A percentile compares a stretch with the other conserved stretches of the same genome.
These are phyloP conservation scores for Acanthamoeba rhysodes DNA, from an alignment of 208 protist genomes.

Conservation along the genomic window DNA sequence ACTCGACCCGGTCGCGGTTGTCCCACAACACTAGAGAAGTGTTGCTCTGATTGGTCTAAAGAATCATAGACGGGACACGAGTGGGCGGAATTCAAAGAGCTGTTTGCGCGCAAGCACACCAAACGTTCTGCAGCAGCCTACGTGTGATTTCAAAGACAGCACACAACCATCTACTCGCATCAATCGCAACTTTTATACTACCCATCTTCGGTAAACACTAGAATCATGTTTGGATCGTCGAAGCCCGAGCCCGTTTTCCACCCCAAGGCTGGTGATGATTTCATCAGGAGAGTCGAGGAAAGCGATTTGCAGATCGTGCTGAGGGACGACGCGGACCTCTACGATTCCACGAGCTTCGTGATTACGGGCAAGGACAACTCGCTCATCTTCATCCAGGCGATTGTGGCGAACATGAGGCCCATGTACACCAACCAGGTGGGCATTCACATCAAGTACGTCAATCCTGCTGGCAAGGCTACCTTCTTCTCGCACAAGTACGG, in stretches of 20 bases:
- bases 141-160: neutral
- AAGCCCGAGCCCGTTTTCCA: constrained; percentile 33
- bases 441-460: constrained; percentile 74
- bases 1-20: neutral
- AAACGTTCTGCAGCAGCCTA: no score
- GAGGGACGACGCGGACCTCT: constrained; percentile 49
- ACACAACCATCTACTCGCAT: neutral
- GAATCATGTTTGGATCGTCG: constrained; percentile 34
- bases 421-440: constrained; percentile 75
- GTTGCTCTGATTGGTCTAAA: no score
- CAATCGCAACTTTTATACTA: no score
- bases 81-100: no score
- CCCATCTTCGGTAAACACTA: neutral
- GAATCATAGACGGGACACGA: no score
- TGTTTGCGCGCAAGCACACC: no score
- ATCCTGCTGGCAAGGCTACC: constrained; percentile 56
- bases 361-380: constrained; percentile 70
- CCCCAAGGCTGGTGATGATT: constrained; percentile 23
- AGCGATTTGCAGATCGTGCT: constrained; percentile 64
- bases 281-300: constrained; percentile 4
- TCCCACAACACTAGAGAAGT: neutral
- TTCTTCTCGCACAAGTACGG: constrained; percentile 70
- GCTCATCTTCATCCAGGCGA: constrained; percentile 66
- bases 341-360: constrained; percentile 73
- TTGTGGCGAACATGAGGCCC: constrained; percentile 72